A percentile compares a stretch with the other conserved stretches of the same genome.
These are phyloP conservation scores for Astragalus glycyphyllos DNA, from an alignment of 306 rosid genomes.

Conservation along the genomic window DNA sequence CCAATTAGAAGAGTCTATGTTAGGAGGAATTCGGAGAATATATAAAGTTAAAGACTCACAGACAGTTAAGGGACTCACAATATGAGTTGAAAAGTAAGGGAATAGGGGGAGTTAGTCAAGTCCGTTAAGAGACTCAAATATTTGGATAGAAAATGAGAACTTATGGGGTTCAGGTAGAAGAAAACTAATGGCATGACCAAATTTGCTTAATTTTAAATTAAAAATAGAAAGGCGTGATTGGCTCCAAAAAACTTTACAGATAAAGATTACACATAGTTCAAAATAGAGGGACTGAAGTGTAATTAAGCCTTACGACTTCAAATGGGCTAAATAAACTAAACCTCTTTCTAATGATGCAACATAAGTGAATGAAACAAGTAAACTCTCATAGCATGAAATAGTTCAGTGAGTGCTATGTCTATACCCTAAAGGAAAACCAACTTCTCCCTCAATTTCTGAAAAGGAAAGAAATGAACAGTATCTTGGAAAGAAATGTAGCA, in stretches of 20 bases:
- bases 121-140: no score
- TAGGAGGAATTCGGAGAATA: not conserved
- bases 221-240: not conserved
- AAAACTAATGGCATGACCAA: no score
- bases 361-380: conserved; percentile 10
- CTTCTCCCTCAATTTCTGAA: not conserved
- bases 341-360: no score
- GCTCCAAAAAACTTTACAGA: not conserved
- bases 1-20: not conserved
- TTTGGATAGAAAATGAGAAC: no score
- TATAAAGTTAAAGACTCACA: not conserved
- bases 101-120: no score
- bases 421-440: not conserved
- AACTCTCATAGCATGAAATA: conserved; percentile 11
- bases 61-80: not conserved
- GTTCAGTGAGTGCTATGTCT: not conserved
- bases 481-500: conserved; percentile 6
- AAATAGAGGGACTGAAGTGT: no score
- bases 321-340: no score
- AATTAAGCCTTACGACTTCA: no score
- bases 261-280: not conserved
- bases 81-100: no score
- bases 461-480: not conserved
- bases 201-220: no score
- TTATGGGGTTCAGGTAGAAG: no score